Evolutionary conservation across 306 rosid species (phyloP).

Genomic region (Gillenia trifoliata): DNA sequence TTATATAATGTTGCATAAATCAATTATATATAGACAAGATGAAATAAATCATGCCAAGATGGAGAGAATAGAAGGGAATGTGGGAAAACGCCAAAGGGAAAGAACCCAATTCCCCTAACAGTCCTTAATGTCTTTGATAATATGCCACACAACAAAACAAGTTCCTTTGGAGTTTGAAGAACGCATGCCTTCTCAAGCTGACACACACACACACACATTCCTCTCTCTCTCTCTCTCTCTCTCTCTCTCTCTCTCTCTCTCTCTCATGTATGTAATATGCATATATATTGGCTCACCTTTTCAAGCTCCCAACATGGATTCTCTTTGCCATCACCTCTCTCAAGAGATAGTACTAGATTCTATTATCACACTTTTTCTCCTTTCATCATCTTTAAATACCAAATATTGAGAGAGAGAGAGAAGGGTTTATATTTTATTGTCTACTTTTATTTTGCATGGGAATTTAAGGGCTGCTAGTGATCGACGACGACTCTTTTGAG

Average conservation of each 20-base stretch:
- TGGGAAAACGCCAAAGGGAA: constrained; percentile 45
- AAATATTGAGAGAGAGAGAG: background rate
- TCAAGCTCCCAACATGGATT: constrained; percentile 79
- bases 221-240: background rate
- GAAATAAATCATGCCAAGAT: background rate
- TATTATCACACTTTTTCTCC: constrained; percentile 53
- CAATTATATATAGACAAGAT: background rate
- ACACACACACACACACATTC: constrained; percentile 30
- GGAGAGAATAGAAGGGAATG: background rate
- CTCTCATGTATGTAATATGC: background rate
- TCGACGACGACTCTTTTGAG: constrained; percentile 26
- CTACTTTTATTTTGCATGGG: constrained; percentile 44
- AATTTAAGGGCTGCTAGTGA: constrained; percentile 20
- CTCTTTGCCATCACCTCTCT: constrained; percentile 73
- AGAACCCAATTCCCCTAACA: constrained; percentile 25
- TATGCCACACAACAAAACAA: constrained; percentile 19
- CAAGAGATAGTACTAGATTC: constrained; percentile 71
- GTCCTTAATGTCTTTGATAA: background rate
- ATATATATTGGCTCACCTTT: constrained; percentile 61
- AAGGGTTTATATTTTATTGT: background rate
- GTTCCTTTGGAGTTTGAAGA: constrained; percentile 44
- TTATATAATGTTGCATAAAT: background rate
- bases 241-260: background rate
- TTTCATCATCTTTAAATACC: constrained; percentile 31
- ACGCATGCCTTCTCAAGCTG: constrained; percentile 58